A percentile compares a stretch with the other conserved stretches of the same genome.
Conservation (phyloP, 2,329 filamentous ascomycete species). For the Microdochium bolleyi region DNA sequence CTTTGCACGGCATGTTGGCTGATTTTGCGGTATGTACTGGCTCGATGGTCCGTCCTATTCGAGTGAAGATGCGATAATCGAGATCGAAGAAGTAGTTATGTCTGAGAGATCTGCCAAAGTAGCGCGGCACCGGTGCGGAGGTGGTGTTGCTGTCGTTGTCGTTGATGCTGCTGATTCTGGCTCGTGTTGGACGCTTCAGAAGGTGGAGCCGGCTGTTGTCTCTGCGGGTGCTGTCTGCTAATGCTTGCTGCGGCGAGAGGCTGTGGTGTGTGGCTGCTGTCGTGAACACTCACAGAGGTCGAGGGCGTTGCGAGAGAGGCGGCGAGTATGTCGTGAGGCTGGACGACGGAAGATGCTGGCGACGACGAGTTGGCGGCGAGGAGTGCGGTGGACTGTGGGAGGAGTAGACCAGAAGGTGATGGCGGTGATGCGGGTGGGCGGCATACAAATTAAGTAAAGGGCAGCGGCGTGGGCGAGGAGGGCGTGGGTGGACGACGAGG, state of each 20-base stretch:
- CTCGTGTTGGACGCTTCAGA: not conserved
- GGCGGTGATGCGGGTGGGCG: not conserved
- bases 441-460: not conserved
- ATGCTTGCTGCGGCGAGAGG: not conserved
- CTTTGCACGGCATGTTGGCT: conserved; percentile 65
- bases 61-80: conserved; percentile 11
- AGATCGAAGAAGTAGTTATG: not conserved
- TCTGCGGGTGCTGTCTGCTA: not conserved
- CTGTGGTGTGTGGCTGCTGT: not conserved
- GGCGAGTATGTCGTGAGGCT: not conserved
- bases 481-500: not conserved
- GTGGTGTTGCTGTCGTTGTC: not conserved
- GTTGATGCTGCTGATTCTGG: not conserved
- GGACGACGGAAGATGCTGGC: not conserved
- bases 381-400: not conserved
- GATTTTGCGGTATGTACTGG: not conserved
- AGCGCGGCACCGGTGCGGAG: not conserved
- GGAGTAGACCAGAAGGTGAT: not conserved
- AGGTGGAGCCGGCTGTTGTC: not conserved
- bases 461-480: not conserved
- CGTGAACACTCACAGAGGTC: not conserved
- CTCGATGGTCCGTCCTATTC: conserved; percentile 13
- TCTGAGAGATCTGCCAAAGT: not conserved
- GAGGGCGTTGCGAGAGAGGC: not conserved
- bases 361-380: not conserved